phyloP scores from a whole-genome alignment of 2,329 filamentous ascomycete species.

The Clonostachys byssicola region DNA sequence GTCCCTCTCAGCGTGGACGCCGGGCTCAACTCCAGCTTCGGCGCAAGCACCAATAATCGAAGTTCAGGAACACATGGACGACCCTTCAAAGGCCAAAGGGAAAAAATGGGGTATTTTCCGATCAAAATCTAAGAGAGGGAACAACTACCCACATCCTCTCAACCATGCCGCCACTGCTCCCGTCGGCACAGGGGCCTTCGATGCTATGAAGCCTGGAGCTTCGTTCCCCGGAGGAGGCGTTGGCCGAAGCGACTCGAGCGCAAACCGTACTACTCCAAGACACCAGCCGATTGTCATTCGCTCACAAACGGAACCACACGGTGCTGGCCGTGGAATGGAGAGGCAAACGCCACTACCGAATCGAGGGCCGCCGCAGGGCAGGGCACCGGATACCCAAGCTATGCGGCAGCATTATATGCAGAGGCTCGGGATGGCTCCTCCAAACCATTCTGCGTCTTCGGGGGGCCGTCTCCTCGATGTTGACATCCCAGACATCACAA shows the following conservation, averaged over 20 bases:
- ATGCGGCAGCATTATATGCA: no score
- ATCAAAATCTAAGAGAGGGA: slow-evolving; percentile 26
- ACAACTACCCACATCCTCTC: background rate
- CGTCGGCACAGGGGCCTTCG: background rate
- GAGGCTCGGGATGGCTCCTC: no score
- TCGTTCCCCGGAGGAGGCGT: background rate
- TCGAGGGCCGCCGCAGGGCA: no score
- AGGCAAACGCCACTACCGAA: background rate
- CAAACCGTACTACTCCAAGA: slow-evolving; percentile 12
- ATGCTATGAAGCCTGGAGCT: background rate
- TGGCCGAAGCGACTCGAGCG: background rate
- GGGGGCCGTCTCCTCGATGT: slow-evolving; percentile 55
- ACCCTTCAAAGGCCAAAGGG: slow-evolving; percentile 37
- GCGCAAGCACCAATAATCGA: slow-evolving; percentile 3
- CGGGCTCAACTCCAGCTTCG: slow-evolving; percentile 7
- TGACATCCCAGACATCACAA: slow-evolving; percentile 72
- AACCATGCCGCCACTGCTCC: background rate
- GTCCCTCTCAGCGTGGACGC: no score
- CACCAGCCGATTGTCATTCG: slow-evolving; percentile 38
- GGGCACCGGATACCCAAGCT: no score
- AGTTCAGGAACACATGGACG: background rate
- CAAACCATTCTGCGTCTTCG: background rate
- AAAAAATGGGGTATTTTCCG: slow-evolving; percentile 56
- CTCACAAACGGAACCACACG: slow-evolving; percentile 31
- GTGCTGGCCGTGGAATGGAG: slow-evolving; percentile 1